Conservation (phyloP, 176 grass and related monocot species). For the Elaeis guineensis region DNA sequence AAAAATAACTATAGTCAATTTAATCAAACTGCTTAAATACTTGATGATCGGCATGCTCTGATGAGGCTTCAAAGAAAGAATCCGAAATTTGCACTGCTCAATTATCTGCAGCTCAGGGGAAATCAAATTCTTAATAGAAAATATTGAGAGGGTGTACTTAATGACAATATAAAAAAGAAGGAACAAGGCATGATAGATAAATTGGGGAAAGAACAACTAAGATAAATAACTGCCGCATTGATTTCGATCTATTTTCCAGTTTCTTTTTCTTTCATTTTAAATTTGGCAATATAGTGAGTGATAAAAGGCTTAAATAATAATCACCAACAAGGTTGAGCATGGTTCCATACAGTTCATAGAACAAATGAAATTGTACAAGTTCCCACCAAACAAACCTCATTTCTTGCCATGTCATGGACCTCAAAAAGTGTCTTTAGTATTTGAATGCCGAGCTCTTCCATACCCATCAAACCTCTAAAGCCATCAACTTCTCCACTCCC, state of each 20-base stretch:
- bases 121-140: too few relatives aligned
- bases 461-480: slow-evolving; percentile 30
- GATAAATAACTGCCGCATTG: too few relatives aligned
- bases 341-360: too few relatives aligned
- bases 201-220: too few relatives aligned
- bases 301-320: too few relatives aligned
- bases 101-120: slow-evolving; percentile 30
- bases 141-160: too few relatives aligned
- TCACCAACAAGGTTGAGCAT: too few relatives aligned
- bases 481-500: slow-evolving; percentile 24
- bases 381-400: slow-evolving; percentile 32
- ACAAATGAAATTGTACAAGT: not conserved
- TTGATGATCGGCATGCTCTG: slow-evolving; percentile 48
- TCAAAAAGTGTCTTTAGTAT: slow-evolving; percentile 79
- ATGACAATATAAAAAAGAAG: too few relatives aligned
- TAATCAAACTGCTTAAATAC: slow-evolving; percentile 21
- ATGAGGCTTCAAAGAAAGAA: slow-evolving; percentile 75
- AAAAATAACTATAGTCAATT: not conserved
- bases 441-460: slow-evolving; percentile 49
- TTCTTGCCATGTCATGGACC: slow-evolving; percentile 60
- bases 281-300: too few relatives aligned
- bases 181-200: too few relatives aligned
- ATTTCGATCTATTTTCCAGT: too few relatives aligned
- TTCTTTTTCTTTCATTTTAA: too few relatives aligned
- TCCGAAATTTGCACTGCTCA: slow-evolving; percentile 63